A percentile compares a stretch with the other conserved stretches of the same genome.
Evolutionary conservation across 2,329 filamentous ascomycete species (phyloP).

Genomic region (Arthrobotrys sphaeroides): DNA sequence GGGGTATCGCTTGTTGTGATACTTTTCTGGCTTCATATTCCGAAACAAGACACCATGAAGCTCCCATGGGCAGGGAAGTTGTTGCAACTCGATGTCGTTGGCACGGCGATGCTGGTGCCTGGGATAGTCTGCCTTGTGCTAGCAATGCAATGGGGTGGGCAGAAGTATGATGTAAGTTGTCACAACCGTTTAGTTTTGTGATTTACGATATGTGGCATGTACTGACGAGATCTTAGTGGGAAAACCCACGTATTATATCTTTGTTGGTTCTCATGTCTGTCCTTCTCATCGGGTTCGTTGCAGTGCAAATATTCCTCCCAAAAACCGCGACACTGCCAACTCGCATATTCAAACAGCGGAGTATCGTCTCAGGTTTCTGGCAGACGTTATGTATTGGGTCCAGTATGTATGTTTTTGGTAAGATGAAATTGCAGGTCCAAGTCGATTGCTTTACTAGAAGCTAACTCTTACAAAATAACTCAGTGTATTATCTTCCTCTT

Average conservation of each 20-base stretch:
- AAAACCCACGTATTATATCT: conserved; percentile 66
- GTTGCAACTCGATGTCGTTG: conserved; percentile 67
- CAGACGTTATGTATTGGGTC: conserved; percentile 65
- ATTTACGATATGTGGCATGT: too few relatives aligned
- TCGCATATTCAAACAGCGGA: conserved; percentile 67
- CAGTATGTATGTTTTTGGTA: conserved; percentile 60
- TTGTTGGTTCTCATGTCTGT: conserved; percentile 66
- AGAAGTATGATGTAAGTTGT: conserved; percentile 61
- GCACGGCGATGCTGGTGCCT: conserved; percentile 71
- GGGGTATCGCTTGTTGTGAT: conserved; percentile 65
- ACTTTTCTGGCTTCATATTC: conserved; percentile 64
- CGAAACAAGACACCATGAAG: conserved; percentile 58
- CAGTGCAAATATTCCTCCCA: conserved; percentile 65
- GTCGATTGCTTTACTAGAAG: not conserved
- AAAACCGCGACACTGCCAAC: conserved; percentile 67
- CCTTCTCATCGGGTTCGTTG: conserved; percentile 64
- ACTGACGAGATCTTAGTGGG: conserved; percentile 64
- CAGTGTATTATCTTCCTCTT: conserved; percentile 67
- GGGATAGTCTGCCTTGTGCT: conserved; percentile 70
- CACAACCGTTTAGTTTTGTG: not conserved
- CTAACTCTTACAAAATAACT: conserved; percentile 64
- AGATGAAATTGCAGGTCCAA: not conserved
- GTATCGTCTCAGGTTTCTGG: conserved; percentile 65
- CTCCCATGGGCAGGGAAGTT: conserved; percentile 62
- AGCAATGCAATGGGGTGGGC: conserved; percentile 72